These are phyloP conservation scores for Liquidambar formosana DNA, from an alignment of 164 flowering plant species.

Conservation along the genomic window DNA sequence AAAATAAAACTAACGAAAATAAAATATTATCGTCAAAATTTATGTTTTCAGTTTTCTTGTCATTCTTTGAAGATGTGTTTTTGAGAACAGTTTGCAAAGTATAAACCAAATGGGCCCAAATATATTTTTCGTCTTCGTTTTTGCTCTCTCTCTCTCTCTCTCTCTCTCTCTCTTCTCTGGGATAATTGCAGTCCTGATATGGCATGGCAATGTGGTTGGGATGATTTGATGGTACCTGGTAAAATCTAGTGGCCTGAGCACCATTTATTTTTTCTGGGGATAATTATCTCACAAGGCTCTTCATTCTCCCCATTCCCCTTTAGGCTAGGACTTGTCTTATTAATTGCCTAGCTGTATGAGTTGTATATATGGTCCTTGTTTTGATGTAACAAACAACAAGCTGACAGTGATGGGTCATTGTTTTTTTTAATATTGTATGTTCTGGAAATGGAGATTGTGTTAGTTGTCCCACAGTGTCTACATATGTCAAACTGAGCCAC, in stretches of 20 bases:
- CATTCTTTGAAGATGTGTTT: too few species aligned
- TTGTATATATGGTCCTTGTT: background rate
- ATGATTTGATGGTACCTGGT: conserved; percentile 10
- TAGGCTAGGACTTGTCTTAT: conserved; percentile 2
- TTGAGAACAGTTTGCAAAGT: too few species aligned
- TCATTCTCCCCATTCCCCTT: background rate
- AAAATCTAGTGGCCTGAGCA: background rate
- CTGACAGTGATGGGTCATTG: conserved; percentile 9
- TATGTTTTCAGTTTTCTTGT: too few species aligned
- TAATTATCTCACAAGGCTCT: conserved; percentile 2
- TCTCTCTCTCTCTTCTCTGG: too few species aligned
- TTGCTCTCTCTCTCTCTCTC: too few species aligned
- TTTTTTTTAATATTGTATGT: background rate
- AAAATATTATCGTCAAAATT: too few species aligned
- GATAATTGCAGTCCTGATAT: too few species aligned
- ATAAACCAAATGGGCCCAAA: too few species aligned
- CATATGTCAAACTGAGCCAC: too few species aligned
- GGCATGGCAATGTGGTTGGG: conserved; percentile 11
- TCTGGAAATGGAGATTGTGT: background rate
- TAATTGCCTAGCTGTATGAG: conserved; percentile 3
- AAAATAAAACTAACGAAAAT: too few species aligned
- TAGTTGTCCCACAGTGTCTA: background rate
- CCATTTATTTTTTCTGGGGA: background rate
- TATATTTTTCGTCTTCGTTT: too few species aligned
- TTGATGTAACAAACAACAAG: conserved; percentile 4